These are phyloP conservation scores for Sicyos edulis DNA, from an alignment of 306 rosid species.

Conservation along the genomic window DNA sequence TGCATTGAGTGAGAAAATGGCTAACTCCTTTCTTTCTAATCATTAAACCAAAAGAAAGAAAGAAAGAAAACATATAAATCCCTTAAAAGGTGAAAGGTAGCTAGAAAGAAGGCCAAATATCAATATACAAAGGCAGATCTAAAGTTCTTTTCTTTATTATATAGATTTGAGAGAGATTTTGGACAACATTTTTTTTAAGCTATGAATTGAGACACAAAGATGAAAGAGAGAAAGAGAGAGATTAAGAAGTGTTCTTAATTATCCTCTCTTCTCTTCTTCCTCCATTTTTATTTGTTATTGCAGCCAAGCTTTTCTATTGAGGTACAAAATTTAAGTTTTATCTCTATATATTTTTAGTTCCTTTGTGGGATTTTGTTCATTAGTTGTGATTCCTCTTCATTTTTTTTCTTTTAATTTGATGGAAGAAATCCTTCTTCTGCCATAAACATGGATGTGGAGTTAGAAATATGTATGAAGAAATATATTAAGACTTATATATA, in stretches of 20 bases:
- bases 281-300: not conserved
- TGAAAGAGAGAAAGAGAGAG: conserved; percentile 21
- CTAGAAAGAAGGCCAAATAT: conserved; percentile 37
- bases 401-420: not conserved
- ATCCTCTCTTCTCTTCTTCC: not conserved
- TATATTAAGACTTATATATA: too few species aligned
- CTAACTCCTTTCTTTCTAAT: conserved; percentile 48
- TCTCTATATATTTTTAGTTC: not conserved
- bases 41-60: conserved; percentile 32
- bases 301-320: not conserved
- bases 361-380: not conserved
- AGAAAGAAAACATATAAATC: conserved; percentile 35
- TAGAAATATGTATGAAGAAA: too few species aligned
- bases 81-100: conserved; percentile 67
- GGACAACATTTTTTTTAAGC: not conserved
- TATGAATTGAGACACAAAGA: conserved; percentile 26
- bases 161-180: not conserved
- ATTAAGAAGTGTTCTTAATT: conserved; percentile 5
- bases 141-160: conserved; percentile 24
- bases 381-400: not conserved
- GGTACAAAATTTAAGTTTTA: not conserved
- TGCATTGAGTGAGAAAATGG: conserved; percentile 96
- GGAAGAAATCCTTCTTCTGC: too few species aligned
- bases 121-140: conserved; percentile 41
- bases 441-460: too few species aligned